Conservation (phyloP, 306 rosid species). For the Prunus mira region DNA sequence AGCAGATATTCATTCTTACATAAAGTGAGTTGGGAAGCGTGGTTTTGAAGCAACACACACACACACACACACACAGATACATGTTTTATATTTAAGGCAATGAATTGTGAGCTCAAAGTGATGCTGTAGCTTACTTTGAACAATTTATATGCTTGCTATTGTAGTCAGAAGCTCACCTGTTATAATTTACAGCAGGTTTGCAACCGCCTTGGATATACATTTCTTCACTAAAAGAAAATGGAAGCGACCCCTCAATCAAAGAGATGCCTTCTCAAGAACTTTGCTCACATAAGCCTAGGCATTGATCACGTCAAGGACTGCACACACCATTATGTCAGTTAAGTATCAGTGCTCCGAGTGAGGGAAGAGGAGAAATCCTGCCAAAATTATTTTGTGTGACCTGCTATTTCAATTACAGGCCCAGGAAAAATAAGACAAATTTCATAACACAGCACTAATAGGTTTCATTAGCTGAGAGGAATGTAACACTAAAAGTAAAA, state of each 20-base stretch:
- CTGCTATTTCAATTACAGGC: neutral
- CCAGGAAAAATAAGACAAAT: neutral
- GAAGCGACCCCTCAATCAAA: neutral
- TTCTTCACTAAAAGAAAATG: neutral
- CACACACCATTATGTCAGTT: neutral
- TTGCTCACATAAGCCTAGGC: neutral
- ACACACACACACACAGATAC: too few relatives aligned
- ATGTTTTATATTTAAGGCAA: neutral
- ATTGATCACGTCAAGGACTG: neutral
- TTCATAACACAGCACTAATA: neutral
- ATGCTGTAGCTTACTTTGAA: neutral
- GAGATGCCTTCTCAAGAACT: neutral
- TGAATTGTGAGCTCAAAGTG: neutral
- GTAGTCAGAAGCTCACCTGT: conserved; percentile 6
- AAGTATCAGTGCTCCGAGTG: neutral
- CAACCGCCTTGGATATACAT: neutral
- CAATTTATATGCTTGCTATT: neutral
- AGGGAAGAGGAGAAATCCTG: neutral
- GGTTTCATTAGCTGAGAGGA: neutral
- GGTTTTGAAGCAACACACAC: neutral
- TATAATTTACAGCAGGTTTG: neutral
- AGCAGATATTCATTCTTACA: neutral
- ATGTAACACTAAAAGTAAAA: neutral
- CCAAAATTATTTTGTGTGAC: neutral
- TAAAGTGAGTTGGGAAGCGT: neutral